Conservation (phyloP, 169 alveolate genomes). For the Cyclospora cayetanensis region DNA sequence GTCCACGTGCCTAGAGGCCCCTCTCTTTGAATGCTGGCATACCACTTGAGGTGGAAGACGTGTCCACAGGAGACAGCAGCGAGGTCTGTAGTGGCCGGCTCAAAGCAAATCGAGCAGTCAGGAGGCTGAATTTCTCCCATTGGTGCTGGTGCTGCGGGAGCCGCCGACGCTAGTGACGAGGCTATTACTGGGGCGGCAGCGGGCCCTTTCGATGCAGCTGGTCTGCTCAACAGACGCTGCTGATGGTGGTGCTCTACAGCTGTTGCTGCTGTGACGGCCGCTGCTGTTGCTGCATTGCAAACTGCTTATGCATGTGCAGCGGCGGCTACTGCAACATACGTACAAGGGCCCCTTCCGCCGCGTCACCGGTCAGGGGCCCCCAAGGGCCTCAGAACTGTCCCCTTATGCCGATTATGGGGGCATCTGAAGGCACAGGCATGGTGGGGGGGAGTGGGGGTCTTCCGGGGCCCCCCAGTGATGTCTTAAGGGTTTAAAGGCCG, state of each 20-base stretch:
- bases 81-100: background rate
- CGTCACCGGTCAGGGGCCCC: background rate
- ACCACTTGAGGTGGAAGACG: constrained; percentile 5
- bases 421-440: too few relatives aligned
- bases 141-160: constrained; percentile 29
- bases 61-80: constrained; percentile 28
- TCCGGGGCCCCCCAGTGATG: too few relatives aligned
- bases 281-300: background rate
- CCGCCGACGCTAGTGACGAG: background rate
- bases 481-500: too few relatives aligned
- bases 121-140: constrained; percentile 32
- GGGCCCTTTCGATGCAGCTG: background rate
- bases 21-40: too few relatives aligned
- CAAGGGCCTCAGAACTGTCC: too few relatives aligned
- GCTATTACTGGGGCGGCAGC: background rate
- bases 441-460: too few relatives aligned
- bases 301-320: background rate
- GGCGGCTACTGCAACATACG: constrained; percentile 20
- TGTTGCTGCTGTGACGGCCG: background rate
- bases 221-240: background rate
- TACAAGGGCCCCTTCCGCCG: background rate
- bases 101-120: constrained; percentile 17
- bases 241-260: background rate
- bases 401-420: too few relatives aligned
- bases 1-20: too few relatives aligned